Evolutionary conservation across 441 rosid species (phyloP).

Genomic region (Mallotus japonicus): DNA sequence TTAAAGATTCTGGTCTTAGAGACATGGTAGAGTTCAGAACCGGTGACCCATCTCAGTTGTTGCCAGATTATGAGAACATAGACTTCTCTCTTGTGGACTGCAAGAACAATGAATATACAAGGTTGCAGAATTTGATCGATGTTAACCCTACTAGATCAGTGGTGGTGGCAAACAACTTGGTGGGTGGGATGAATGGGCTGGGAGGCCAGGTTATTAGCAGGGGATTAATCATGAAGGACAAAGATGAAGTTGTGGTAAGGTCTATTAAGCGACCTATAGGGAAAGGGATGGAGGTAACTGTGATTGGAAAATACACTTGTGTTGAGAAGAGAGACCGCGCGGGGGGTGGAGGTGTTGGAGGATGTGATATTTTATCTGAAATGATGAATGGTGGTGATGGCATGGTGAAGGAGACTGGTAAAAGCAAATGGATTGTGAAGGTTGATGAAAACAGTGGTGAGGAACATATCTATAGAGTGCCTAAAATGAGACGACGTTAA

Average conservation of each 20-base stretch:
- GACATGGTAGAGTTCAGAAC: constrained; percentile 45
- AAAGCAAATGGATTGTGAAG: constrained; percentile 38
- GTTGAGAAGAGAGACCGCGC: constrained; percentile 15
- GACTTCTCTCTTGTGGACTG: constrained; percentile 50
- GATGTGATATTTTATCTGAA: no score
- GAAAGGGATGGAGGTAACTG: constrained; percentile 46
- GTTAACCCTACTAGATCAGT: constrained; percentile 38
- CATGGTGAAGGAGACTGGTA: constrained; percentile 13
- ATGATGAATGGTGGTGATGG: not conserved
- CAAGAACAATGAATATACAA: constrained; percentile 30
- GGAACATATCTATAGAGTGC: constrained; percentile 43
- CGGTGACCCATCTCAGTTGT: constrained; percentile 38
- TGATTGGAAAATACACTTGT: constrained; percentile 26
- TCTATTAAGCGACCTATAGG: constrained; percentile 44
- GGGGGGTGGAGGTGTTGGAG: not conserved
- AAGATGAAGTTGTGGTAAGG: constrained; percentile 33
- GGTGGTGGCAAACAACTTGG: constrained; percentile 46
- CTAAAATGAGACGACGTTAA: not conserved
- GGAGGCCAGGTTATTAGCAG: constrained; percentile 26
- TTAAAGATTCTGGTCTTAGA: constrained; percentile 37
- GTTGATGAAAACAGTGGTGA: constrained; percentile 43
- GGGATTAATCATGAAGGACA: constrained; percentile 22
- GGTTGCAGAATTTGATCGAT: constrained; percentile 32
- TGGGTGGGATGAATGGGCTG: constrained; percentile 34
- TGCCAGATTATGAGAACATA: constrained; percentile 32